These are phyloP conservation scores for Fusarium sp. DNA, from an alignment of 2,329 filamentous ascomycete genomes.

Conservation along the genomic window DNA sequence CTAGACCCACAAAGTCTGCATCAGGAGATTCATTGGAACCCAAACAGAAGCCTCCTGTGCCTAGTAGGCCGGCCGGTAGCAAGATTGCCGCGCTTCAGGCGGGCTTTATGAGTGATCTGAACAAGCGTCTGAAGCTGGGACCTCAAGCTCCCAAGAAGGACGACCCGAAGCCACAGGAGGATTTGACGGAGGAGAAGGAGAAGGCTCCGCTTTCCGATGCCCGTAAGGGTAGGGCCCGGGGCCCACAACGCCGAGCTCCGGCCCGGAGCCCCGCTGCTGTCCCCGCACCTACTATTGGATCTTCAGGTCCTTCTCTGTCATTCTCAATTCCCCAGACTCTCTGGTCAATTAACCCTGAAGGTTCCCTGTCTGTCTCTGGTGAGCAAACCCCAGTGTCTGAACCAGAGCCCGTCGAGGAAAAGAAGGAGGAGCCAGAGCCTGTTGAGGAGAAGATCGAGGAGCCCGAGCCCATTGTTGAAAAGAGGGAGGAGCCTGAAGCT, in stretches of 20 bases:
- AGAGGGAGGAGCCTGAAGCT: slow-evolving; percentile 6
- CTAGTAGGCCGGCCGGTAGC: slow-evolving; percentile 77
- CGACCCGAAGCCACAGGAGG: slow-evolving; percentile 70
- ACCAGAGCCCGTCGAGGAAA: slow-evolving; percentile 12
- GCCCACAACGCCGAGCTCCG: slow-evolving; percentile 82
- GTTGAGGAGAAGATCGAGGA: slow-evolving; percentile 12
- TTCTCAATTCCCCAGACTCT: slow-evolving; percentile 63
- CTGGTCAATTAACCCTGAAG: slow-evolving; percentile 66
- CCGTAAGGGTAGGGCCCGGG: slow-evolving; percentile 88
- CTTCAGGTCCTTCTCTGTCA: slow-evolving; percentile 56
- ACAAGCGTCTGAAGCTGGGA: slow-evolving; percentile 87
- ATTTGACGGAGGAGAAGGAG: slow-evolving; percentile 69
- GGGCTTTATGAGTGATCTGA: slow-evolving; percentile 92
- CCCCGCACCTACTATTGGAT: slow-evolving; percentile 50
- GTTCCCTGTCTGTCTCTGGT: slow-evolving; percentile 53
- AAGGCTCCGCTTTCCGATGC: slow-evolving; percentile 89
- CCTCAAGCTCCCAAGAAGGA: slow-evolving; percentile 85
- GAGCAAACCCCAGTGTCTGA: slow-evolving; percentile 33
- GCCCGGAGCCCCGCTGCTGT: slow-evolving; percentile 61
- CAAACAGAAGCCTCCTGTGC: slow-evolving; percentile 87
- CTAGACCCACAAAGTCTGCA: slow-evolving; percentile 68
- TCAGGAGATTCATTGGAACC: slow-evolving; percentile 58
- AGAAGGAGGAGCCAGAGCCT: slow-evolving; percentile 4
- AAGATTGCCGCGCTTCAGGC: slow-evolving; percentile 94
- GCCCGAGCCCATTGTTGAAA: slow-evolving; percentile 13